Conservation (phyloP, 805 yeast species). For the Candida silvicultrix region DNA sequence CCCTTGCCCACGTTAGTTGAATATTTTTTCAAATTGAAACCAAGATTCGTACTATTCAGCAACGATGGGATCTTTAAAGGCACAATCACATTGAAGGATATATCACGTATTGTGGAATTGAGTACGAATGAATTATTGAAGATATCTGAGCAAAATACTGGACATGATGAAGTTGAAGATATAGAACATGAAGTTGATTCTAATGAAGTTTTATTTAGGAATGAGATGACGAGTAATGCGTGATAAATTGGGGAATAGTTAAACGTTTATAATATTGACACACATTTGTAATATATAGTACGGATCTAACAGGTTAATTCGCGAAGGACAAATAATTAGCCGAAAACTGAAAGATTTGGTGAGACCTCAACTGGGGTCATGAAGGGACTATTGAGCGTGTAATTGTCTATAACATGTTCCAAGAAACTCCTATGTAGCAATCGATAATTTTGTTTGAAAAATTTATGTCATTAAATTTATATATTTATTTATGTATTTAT, state of each 20-base stretch:
- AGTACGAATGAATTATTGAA: neutral
- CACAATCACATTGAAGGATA: slow-evolving; percentile 20
- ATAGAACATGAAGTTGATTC: neutral
- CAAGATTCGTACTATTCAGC: slow-evolving; percentile 20
- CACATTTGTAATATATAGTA: no score
- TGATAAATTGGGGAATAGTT: no score
- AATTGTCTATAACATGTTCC: no score
- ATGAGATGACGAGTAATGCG: neutral
- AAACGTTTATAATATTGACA: no score
- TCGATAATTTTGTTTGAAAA: no score
- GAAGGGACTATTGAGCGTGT: no score
- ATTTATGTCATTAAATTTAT: no score
- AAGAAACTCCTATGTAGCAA: no score
- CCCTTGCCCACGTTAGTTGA: slow-evolving; percentile 22
- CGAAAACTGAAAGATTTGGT: neutral
- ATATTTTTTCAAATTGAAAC: slow-evolving; percentile 23
- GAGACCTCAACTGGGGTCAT: no score
- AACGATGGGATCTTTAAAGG: slow-evolving; percentile 18
- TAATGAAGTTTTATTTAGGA: neutral
- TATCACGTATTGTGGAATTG: slow-evolving; percentile 7
- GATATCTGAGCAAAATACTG: neutral
- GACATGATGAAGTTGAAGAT: neutral
- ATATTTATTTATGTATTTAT: no score
- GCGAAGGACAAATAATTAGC: neutral
- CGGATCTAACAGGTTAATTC: neutral